Percentiles rank a stretch among this genome's conserved stretches.
phyloP scores from a whole-genome alignment of 2,329 filamentous ascomycete species.

The Amphichorda felina region DNA sequence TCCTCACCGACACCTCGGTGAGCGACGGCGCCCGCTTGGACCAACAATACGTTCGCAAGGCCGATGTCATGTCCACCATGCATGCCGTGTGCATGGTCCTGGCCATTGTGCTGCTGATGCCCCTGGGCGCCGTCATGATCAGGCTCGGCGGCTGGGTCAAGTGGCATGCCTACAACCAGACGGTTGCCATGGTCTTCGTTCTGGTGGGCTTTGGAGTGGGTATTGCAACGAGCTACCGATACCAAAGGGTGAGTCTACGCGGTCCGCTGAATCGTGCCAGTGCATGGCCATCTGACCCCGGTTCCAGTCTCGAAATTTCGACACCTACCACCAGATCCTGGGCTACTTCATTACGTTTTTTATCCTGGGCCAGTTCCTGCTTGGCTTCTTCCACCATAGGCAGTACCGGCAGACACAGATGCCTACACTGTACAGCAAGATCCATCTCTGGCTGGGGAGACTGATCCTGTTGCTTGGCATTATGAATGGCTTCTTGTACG shows the following conservation, averaged over 20 bases:
- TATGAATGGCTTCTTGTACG: conserved; percentile 45
- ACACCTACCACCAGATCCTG: conserved; percentile 44
- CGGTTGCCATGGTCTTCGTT: conserved; percentile 32
- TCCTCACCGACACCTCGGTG: conserved; percentile 12
- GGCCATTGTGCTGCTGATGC: conserved; percentile 40
- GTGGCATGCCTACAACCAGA: conserved; percentile 44
- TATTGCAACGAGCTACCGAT: conserved; percentile 36
- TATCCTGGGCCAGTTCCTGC: conserved; percentile 37
- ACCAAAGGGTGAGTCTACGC: conserved; percentile 43
- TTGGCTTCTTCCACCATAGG: conserved; percentile 45
- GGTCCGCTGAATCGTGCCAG: too few species aligned
- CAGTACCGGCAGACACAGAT: conserved; percentile 36
- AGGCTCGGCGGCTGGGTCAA: conserved; percentile 36
- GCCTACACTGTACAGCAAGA: conserved; percentile 35
- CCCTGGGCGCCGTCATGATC: conserved; percentile 41
- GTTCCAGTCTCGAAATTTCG: conserved; percentile 36
- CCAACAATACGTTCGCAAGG: conserved; percentile 1
- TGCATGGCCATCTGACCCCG: too few species aligned
- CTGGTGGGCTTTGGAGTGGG: conserved; percentile 39
- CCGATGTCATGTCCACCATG: conserved; percentile 19
- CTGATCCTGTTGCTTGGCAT: conserved; percentile 39
- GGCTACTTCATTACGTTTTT: conserved; percentile 41
- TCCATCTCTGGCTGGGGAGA: conserved; percentile 47
- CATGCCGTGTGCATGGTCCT: conserved; percentile 44
- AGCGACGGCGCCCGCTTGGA: conserved; percentile 22